Percentiles rank a stretch among this genome's conserved stretches.
These are phyloP conservation scores for Melastoma malabathricum DNA, from an alignment of 345 rosid genomes.

Conservation along the genomic window DNA sequence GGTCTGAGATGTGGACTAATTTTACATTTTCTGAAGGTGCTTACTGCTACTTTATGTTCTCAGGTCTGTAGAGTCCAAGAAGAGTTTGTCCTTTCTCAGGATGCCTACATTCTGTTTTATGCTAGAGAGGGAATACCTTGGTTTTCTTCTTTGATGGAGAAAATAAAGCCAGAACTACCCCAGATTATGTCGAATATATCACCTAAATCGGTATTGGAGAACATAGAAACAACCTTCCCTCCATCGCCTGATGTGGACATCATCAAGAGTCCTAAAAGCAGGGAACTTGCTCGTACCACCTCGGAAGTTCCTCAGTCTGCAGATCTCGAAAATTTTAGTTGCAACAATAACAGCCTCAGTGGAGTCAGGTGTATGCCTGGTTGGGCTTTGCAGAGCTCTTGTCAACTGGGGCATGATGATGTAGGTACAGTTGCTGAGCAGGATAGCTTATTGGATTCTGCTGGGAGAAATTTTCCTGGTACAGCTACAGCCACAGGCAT, in stretches of 20 bases:
- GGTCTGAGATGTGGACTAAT: no score
- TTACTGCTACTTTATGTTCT: slow-evolving; percentile 5
- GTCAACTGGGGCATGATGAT: background rate
- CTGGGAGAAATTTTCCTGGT: slow-evolving; percentile 4
- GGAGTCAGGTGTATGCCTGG: background rate
- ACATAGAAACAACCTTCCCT: slow-evolving; percentile 12
- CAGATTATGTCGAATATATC: slow-evolving; percentile 24
- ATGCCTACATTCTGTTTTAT: slow-evolving; percentile 77
- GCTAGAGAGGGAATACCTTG: slow-evolving; percentile 57
- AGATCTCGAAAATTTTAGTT: background rate
- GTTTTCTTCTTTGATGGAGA: slow-evolving; percentile 47
- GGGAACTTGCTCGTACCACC: slow-evolving; percentile 5
- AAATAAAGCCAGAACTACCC: slow-evolving; percentile 13
- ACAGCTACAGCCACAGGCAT: slow-evolving; percentile 5
- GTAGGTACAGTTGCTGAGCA: slow-evolving; percentile 4
- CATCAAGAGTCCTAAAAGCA: background rate
- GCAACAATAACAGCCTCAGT: background rate
- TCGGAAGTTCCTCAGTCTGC: background rate
- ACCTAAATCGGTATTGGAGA: slow-evolving; percentile 70
- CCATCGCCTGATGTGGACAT: background rate
- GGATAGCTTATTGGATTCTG: slow-evolving; percentile 14
- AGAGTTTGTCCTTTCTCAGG: slow-evolving; percentile 46
- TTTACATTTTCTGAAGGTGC: no score
- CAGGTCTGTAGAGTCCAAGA: slow-evolving; percentile 49
- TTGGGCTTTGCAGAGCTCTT: background rate